A percentile compares a stretch with the other conserved stretches of the same genome.
phyloP scores from a whole-genome alignment of 192 early-diverging fungal genomes.

The Rhizophlyctis rosea region DNA sequence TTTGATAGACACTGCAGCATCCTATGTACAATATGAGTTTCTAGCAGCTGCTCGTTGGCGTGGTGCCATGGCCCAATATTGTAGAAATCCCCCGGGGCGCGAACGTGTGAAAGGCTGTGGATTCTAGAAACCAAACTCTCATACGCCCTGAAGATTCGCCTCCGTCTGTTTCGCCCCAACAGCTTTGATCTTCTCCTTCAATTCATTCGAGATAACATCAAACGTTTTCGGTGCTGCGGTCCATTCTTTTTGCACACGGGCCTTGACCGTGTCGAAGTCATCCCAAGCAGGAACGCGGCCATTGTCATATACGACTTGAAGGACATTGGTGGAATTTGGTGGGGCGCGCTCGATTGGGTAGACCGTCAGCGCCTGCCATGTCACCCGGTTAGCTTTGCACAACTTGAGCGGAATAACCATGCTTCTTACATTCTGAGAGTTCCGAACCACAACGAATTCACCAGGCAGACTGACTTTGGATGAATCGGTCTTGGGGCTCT shows the following conservation, averaged over 20 bases:
- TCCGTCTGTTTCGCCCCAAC: too few species aligned
- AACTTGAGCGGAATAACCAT: neutral
- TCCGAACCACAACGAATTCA: constrained; percentile 44
- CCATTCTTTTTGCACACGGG: constrained; percentile 60
- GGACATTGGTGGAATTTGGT: constrained; percentile 27
- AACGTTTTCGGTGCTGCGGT: constrained; percentile 35
- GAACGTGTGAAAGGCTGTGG: too few species aligned
- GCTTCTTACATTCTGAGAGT: constrained; percentile 4
- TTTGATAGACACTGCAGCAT: too few species aligned
- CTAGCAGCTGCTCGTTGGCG: too few species aligned
- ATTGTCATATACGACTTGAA: constrained; percentile 64
- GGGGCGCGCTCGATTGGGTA: constrained; percentile 1
- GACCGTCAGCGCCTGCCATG: constrained; percentile 20
- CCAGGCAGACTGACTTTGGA: constrained; percentile 79
- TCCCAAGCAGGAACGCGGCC: constrained; percentile 57
- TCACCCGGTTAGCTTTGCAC: neutral
- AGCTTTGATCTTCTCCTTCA: constrained; percentile 24
- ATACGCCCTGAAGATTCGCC: too few species aligned
- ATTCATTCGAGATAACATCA: constrained; percentile 30
- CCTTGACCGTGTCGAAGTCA: constrained; percentile 55
- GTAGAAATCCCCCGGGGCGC: too few species aligned
- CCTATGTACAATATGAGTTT: too few species aligned
- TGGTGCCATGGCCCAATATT: too few species aligned
- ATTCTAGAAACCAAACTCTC: too few species aligned
- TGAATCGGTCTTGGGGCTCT: constrained; percentile 71